These are phyloP conservation scores for Aspergillus fumigatiaffinis DNA, from an alignment of 2,329 filamentous ascomycete genomes.

Conservation along the genomic window DNA sequence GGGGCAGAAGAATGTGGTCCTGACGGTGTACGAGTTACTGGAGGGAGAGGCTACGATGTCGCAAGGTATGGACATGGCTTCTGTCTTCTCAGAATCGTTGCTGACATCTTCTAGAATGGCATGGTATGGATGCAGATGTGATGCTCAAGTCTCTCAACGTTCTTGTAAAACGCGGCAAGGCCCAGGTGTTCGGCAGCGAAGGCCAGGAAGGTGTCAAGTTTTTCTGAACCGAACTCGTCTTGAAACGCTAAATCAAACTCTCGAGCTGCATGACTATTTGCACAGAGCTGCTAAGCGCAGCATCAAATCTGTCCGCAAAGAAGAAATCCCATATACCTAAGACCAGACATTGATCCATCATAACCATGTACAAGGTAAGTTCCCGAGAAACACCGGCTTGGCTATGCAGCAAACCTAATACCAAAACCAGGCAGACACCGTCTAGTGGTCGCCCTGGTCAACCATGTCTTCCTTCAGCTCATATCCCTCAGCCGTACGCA, in stretches of 20 bases:
- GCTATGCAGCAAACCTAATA: background rate
- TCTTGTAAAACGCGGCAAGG: constrained; percentile 84
- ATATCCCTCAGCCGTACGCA: constrained; percentile 65
- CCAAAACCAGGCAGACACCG: background rate
- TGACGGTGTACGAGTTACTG: constrained; percentile 88
- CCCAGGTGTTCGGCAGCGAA: constrained; percentile 87
- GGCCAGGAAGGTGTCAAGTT: constrained; percentile 94
- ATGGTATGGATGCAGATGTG: constrained; percentile 80
- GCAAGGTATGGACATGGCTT: constrained; percentile 51
- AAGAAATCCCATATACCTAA: background rate
- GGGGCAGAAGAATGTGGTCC: constrained; percentile 79
- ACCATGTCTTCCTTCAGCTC: constrained; percentile 34
- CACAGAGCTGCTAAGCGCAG: background rate
- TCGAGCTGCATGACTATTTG: background rate
- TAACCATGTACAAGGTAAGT: background rate
- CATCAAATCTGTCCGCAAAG: background rate
- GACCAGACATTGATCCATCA: background rate
- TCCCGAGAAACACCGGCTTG: background rate
- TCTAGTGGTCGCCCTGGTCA: constrained; percentile 18
- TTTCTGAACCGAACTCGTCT: constrained; percentile 58
- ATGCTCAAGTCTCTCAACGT: constrained; percentile 74
- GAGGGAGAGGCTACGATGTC: constrained; percentile 77
- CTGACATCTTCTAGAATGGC: constrained; percentile 60
- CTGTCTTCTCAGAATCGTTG: background rate
- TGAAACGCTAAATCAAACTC: background rate